Conservation (phyloP, 768 basidiomycete genomes). For the Russula sp. region DNA sequence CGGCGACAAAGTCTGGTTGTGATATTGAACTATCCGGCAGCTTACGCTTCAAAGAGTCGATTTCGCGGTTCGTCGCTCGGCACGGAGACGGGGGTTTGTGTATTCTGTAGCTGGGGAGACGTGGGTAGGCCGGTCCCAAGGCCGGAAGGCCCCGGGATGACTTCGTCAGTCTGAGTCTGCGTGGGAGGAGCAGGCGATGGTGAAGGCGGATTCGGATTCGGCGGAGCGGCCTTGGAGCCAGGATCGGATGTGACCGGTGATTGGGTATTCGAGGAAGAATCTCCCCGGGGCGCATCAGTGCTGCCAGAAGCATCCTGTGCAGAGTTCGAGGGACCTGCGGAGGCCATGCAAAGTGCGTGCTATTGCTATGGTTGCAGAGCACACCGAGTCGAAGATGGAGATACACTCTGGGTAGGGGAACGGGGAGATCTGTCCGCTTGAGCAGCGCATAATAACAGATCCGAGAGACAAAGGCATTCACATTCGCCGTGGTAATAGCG, state of each 20-base stretch:
- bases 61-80: not conserved
- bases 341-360: not conserved
- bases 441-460: not conserved
- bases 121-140: not conserved
- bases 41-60: constrained; percentile 5
- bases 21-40: not conserved
- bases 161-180: not conserved
- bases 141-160: not conserved
- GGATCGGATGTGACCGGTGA: not conserved
- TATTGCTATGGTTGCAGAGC: not conserved
- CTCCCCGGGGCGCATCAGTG: not conserved
- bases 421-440: not conserved
- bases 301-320: not conserved
- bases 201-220: not conserved
- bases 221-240: not conserved
- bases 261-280: not conserved
- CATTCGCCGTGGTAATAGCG: not conserved
- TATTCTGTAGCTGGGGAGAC: not conserved
- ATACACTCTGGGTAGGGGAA: not conserved
- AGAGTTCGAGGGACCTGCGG: not conserved
- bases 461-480: not conserved
- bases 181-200: not conserved
- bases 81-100: not conserved
- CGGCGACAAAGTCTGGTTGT: not conserved
- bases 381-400: not conserved